Conservation (phyloP, 768 basidiomycete genomes). For the Hericium erinaceus region DNA sequence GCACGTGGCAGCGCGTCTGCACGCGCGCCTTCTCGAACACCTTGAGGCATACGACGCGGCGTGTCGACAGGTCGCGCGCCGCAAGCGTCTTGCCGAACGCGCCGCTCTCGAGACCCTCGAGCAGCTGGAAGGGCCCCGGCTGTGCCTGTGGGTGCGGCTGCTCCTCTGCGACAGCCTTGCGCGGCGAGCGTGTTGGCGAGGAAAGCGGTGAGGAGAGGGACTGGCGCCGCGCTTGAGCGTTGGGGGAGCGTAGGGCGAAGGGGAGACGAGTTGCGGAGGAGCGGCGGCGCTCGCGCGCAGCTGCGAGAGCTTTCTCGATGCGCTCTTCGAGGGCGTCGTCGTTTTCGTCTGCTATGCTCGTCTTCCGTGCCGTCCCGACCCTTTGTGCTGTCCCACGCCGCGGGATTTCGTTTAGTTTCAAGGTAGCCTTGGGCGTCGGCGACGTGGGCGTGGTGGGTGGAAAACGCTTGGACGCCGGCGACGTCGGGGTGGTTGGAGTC, state of each 20-base stretch:
- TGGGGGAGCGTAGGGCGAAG: background rate
- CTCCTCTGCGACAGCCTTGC: slow-evolving; percentile 4
- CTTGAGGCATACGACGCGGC: slow-evolving; percentile 13
- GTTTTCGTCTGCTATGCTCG: too few species aligned
- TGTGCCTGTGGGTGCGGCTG: slow-evolving; percentile 6
- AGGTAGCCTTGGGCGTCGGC: too few species aligned
- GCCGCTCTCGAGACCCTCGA: slow-evolving; percentile 8
- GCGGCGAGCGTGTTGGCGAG: slow-evolving; percentile 8
- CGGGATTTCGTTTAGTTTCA: too few species aligned
- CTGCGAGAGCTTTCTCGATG: background rate
- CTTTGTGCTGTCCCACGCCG: too few species aligned
- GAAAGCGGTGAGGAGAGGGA: background rate
- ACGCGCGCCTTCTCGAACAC: slow-evolving; percentile 1
- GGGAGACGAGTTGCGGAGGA: background rate
- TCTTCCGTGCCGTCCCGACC: too few species aligned
- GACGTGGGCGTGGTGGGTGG: too few species aligned
- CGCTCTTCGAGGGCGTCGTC: too few species aligned
- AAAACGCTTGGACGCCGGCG: too few species aligned
- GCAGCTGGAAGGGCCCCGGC: slow-evolving; percentile 13
- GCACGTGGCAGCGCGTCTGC: slow-evolving; percentile 6
- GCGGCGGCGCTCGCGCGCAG: background rate
- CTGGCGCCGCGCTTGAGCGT: background rate
- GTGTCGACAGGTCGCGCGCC: slow-evolving; percentile 10
- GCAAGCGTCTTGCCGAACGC: slow-evolving; percentile 11
- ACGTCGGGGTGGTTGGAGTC: too few species aligned